Evolutionary conservation across 768 basidiomycete species (phyloP).

Genomic region (Tricholoma sp.): DNA sequence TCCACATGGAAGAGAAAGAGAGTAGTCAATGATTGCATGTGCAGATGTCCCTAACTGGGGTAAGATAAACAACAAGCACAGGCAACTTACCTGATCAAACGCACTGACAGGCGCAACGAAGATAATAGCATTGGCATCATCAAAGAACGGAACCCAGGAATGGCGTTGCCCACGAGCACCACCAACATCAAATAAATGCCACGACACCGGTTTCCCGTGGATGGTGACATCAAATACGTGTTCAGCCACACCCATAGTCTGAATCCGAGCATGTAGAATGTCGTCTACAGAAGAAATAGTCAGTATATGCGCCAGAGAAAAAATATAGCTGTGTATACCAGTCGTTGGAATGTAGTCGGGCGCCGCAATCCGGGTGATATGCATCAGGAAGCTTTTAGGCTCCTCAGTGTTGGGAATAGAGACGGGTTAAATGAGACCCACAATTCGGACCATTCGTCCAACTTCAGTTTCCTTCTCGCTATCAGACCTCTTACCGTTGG

Average conservation of each 20-base stretch:
- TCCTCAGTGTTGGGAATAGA: slow-evolving; percentile 10
- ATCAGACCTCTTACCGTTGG: slow-evolving; percentile 67
- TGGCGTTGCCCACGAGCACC: slow-evolving; percentile 70
- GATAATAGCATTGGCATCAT: slow-evolving; percentile 76
- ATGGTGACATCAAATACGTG: slow-evolving; percentile 80
- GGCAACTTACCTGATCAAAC: slow-evolving; percentile 58
- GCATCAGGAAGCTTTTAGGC: slow-evolving; percentile 59
- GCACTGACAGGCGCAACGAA: slow-evolving; percentile 78
- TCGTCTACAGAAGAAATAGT: slow-evolving; percentile 50
- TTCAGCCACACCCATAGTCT: slow-evolving; percentile 86
- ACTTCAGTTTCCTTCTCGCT: slow-evolving; percentile 59
- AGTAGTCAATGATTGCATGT: not conserved
- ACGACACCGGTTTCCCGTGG: slow-evolving; percentile 70
- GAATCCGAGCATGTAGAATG: slow-evolving; percentile 84
- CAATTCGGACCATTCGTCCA: slow-evolving; percentile 91
- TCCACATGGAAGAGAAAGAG: not conserved
- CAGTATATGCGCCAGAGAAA: slow-evolving; percentile 22
- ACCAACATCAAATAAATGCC: slow-evolving; percentile 71
- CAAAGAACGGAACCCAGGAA: slow-evolving; percentile 74
- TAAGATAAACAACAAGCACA: not conserved
- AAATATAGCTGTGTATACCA: slow-evolving; percentile 34
- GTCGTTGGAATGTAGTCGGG: slow-evolving; percentile 70
- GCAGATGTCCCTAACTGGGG: not conserved
- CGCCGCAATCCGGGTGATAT: slow-evolving; percentile 67
- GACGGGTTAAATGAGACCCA: slow-evolving; percentile 33